Conservation (phyloP, 495 filamentous ascomycete genomes). For the Trichoderma erinaceum region DNA sequence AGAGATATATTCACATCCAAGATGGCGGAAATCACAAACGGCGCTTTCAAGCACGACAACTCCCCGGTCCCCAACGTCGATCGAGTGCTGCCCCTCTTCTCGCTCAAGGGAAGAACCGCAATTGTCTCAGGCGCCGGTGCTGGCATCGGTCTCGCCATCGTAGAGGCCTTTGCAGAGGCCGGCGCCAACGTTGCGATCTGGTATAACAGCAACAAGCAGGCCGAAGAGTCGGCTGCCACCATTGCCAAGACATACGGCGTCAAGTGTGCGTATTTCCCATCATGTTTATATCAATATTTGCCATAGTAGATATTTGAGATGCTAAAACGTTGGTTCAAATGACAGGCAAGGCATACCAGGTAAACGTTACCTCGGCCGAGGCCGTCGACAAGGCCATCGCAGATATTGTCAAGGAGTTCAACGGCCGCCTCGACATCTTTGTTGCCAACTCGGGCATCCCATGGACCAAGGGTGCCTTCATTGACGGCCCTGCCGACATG, state of each 20-base stretch:
- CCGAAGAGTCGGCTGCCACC: slow-evolving; percentile 60
- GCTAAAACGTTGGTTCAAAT: slow-evolving; percentile 11
- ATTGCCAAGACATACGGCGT: slow-evolving; percentile 75
- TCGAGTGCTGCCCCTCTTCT: slow-evolving; percentile 72
- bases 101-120: slow-evolving; percentile 74
- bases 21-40: slow-evolving; percentile 45
- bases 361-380: slow-evolving; percentile 55
- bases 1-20: slow-evolving; percentile 13
- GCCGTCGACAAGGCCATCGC: slow-evolving; percentile 54
- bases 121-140: slow-evolving; percentile 77
- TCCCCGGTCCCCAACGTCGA: slow-evolving; percentile 53
- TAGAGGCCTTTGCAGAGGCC: slow-evolving; percentile 69
- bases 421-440: slow-evolving; percentile 70
- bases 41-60: slow-evolving; percentile 54
- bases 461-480: slow-evolving; percentile 62
- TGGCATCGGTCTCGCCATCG: slow-evolving; percentile 74
- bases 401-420: slow-evolving; percentile 59
- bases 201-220: slow-evolving; percentile 75
- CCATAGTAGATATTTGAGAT: neutral
- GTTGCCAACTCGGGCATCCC: slow-evolving; percentile 75
- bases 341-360: slow-evolving; percentile 69
- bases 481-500: slow-evolving; percentile 58
- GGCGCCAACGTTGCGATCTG: slow-evolving; percentile 85
- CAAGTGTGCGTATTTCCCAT: slow-evolving; percentile 49
- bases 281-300: neutral